A percentile compares a stretch with the other conserved stretches of the same genome.
These are phyloP conservation scores for Fraxinus dipetala DNA, from an alignment of 305 asterid species.

Conservation along the genomic window DNA sequence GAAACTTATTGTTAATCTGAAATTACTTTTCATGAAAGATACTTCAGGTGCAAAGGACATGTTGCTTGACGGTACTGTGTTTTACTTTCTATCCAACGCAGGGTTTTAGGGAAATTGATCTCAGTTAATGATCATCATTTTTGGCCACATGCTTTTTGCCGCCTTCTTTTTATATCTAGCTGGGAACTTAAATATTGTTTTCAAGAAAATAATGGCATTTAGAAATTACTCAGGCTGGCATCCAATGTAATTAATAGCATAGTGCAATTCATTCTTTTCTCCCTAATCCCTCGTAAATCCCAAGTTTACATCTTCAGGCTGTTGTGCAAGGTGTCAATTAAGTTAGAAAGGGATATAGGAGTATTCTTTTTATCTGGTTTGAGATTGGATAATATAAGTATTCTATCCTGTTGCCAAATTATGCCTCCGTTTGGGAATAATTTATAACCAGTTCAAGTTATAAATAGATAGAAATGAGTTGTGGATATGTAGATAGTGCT, in stretches of 20 bases:
- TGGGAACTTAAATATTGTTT: conserved; percentile 17
- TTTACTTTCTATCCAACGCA: neutral
- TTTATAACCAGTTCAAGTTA: no score
- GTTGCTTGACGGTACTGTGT: neutral
- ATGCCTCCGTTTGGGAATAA: neutral
- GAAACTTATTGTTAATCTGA: neutral
- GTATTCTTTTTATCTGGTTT: conserved; percentile 14
- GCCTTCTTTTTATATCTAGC: conserved; percentile 7
- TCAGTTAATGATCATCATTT: neutral
- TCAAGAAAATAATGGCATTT: conserved; percentile 12
- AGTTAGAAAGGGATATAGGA: conserved; percentile 1
- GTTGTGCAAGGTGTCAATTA: neutral
- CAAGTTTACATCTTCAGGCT: neutral
- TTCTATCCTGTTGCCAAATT: neutral
- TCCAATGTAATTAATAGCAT: neutral
- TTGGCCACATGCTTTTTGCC: neutral
- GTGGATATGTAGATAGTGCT: neutral
- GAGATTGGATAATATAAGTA: conserved; percentile 18
- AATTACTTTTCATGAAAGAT: neutral
- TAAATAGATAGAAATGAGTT: neutral
- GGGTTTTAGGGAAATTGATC: conserved; percentile 6
- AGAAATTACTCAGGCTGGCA: neutral
- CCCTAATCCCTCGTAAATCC: neutral
- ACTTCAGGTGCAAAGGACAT: neutral
- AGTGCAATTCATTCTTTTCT: neutral